Evolutionary conservation across 768 basidiomycete genomes (phyloP), one percentile per base, ranked within the genome.

Genomic region (Collybia sordida): DNA sequence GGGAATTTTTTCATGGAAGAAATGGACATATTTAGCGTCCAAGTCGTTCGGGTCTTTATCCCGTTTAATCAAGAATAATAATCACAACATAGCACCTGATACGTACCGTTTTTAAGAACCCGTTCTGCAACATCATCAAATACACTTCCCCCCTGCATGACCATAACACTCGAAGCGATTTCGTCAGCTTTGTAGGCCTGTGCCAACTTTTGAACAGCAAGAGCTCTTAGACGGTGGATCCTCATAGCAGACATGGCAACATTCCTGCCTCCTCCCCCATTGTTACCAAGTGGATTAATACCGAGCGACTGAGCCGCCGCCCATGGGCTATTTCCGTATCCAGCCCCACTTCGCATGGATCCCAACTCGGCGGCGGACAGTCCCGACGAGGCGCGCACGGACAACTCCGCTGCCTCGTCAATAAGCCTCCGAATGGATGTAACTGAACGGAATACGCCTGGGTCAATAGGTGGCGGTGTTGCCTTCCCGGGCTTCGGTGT

Each of bases 1-100:
- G 18, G 93, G 93, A 56, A 95, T 95, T 71, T 93, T 94, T 63
- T 95, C 92, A 58, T 95, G 93, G 69, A 95, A 95, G 64, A 95
- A 95, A 60, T 93, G 87, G 2, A 95, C 91, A 63, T 94, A 93
- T 73, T 79, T 82, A 11, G 92, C 91, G 58, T 93, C 89, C 7
- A 78, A 57, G 56, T 93, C 87, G 54, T 77, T 72, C 0, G 90
- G 88, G 63, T 93, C 92, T 91, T 51, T 12, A 52, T 15, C 42
- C 2, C 28, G 24, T 41, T 14, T 27, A 31, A 19, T 23, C 6
- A n/a, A 9, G 15, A 46, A 24, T 17, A 42, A 5, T 14, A 28
- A 39, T 19, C 21, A 37, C 17, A 47, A 43, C 21, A 22, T 41
- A 47, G 40, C 18, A 43, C 36, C 1, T 18, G 6, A 8, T 43